Conservation (phyloP, 2,329 filamentous ascomycete genomes). For the Stemphylium lycopersici region DNA sequence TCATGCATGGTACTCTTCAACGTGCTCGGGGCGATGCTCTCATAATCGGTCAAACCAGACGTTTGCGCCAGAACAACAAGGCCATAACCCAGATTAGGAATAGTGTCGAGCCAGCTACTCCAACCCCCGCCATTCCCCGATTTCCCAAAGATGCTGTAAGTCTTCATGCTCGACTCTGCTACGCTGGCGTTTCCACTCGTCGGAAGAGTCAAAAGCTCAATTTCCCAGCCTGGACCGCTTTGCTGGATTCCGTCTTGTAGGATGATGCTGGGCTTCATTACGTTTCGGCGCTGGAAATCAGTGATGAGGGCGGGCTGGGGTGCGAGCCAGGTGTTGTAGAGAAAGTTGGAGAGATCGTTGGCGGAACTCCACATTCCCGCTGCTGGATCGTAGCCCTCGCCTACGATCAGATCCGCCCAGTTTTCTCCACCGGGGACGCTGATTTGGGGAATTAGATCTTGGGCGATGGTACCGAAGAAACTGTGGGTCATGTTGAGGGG, state of each 20-base stretch:
- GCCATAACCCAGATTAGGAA: slow-evolving; percentile 41
- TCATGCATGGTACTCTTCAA: slow-evolving; percentile 28
- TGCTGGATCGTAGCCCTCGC: slow-evolving; percentile 39
- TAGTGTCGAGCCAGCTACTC: slow-evolving; percentile 39
- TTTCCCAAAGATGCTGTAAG: slow-evolving; percentile 39
- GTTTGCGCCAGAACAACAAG: slow-evolving; percentile 31
- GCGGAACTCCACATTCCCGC: slow-evolving; percentile 43
- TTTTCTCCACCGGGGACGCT: slow-evolving; percentile 35
- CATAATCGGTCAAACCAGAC: slow-evolving; percentile 22
- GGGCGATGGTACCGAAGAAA: slow-evolving; percentile 32
- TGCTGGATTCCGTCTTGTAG: slow-evolving; percentile 37
- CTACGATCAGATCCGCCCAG: slow-evolving; percentile 36
- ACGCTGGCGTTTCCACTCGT: slow-evolving; percentile 15
- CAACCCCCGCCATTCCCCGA: slow-evolving; percentile 43
- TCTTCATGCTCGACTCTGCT: slow-evolving; percentile 17
- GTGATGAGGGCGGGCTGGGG: slow-evolving; percentile 33
- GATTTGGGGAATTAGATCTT: slow-evolving; percentile 22
- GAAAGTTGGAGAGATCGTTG: slow-evolving; percentile 36
- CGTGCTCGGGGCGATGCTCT: slow-evolving; percentile 21
- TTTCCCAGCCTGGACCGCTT: slow-evolving; percentile 41
- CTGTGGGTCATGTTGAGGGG: slow-evolving; percentile 37
- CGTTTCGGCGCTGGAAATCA: slow-evolving; percentile 29
- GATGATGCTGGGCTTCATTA: slow-evolving; percentile 28
- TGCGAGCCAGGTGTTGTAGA: slow-evolving; percentile 35
- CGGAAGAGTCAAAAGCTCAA: slow-evolving; percentile 21